A percentile compares a stretch with the other conserved stretches of the same genome.
Conservation (phyloP, 2,329 filamentous ascomycete genomes). For the Cercospora berteroae region DNA sequence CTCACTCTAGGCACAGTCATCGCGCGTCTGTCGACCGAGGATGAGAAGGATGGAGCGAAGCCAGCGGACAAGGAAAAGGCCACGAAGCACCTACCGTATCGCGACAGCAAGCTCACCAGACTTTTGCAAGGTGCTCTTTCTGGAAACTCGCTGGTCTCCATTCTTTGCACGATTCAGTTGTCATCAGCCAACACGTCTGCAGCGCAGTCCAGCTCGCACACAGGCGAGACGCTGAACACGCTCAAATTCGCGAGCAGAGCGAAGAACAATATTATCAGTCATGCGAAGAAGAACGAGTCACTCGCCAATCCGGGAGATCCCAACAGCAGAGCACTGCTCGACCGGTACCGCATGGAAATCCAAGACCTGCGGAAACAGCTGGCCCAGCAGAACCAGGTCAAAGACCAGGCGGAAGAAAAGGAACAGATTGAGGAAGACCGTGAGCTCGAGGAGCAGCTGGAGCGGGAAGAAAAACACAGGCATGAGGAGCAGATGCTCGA, state of each 20-base stretch:
- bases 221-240: slow-evolving; percentile 87
- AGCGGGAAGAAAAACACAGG: slow-evolving; percentile 67
- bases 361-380: slow-evolving; percentile 75
- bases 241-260: slow-evolving; percentile 94
- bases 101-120: slow-evolving; percentile 95
- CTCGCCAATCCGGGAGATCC: slow-evolving; percentile 74
- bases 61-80: slow-evolving; percentile 63
- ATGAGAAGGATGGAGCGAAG: slow-evolving; percentile 64
- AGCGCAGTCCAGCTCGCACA: slow-evolving; percentile 70
- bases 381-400: slow-evolving; percentile 72
- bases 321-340: slow-evolving; percentile 79
- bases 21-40: slow-evolving; percentile 82
- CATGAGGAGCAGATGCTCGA: slow-evolving; percentile 98
- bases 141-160: slow-evolving; percentile 91
- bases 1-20: slow-evolving; percentile 95
- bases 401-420: slow-evolving; percentile 48
- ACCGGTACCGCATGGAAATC: slow-evolving; percentile 93
- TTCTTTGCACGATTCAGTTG: slow-evolving; percentile 93
- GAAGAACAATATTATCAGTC: slow-evolving; percentile 96
- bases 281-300: slow-evolving; percentile 92
- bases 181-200: slow-evolving; percentile 68
- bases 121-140: slow-evolving; percentile 89
- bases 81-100: slow-evolving; percentile 86
- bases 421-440: slow-evolving; percentile 66
- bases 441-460: slow-evolving; percentile 62